A percentile compares a stretch with the other conserved stretches of the same genome.
Conservation (phyloP, 441 rosid genomes). For the Dalechampia spathulata region DNA sequence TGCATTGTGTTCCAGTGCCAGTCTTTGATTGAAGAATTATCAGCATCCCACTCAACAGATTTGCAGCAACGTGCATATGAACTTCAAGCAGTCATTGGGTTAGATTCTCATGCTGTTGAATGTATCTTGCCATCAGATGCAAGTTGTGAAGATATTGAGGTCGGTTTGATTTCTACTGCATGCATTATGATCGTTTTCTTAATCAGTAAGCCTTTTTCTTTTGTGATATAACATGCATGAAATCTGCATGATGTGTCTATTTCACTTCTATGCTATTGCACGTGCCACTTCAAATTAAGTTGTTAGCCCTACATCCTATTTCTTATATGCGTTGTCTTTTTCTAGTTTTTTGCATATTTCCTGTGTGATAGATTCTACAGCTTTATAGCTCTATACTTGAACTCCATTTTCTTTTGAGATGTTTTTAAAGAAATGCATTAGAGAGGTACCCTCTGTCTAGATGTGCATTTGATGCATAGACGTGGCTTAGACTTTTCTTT, state of each 20-base stretch:
- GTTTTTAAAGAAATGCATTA: not conserved
- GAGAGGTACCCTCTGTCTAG: too few relatives aligned
- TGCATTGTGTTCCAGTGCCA: constrained; percentile 61
- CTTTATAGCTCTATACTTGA: too few relatives aligned
- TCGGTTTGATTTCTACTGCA: constrained; percentile 15
- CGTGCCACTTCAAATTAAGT: not conserved
- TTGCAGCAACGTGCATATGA: constrained; percentile 98
- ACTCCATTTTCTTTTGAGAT: not conserved
- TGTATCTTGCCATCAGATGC: constrained; percentile 78
- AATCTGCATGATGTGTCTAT: not conserved
- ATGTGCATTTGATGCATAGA: too few relatives aligned
- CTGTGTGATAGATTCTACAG: too few relatives aligned
- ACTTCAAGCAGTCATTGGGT: constrained; percentile 61
- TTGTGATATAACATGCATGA: not conserved
- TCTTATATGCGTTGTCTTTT: not conserved
- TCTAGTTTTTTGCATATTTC: not conserved
- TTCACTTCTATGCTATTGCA: not conserved
- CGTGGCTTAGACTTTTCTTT: too few relatives aligned
- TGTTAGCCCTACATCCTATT: not conserved
- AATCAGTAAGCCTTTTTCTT: not conserved
- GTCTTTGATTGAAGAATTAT: constrained; percentile 74
- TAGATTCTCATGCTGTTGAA: constrained; percentile 65
- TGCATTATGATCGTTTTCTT: not conserved
- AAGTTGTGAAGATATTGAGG: constrained; percentile 98
- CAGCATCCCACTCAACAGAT: constrained; percentile 95